phyloP scores from a whole-genome alignment of 768 basidiomycete species.

The Termitomyces sp. region DNA sequence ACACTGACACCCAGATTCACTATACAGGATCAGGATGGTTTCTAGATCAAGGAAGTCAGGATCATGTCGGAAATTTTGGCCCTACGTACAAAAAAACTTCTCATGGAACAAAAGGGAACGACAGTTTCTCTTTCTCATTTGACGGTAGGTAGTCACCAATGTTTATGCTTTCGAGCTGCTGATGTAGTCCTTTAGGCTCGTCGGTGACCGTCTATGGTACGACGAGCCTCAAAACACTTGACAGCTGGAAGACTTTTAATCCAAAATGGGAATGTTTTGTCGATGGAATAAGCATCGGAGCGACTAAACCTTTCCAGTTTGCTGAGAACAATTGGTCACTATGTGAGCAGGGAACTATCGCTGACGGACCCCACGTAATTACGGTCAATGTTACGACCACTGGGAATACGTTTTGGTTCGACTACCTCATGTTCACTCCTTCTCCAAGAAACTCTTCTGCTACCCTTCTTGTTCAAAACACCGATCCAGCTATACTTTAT shows the following conservation, averaged over 20 bases:
- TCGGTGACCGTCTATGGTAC: conserved; percentile 17
- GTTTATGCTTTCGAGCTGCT: neutral
- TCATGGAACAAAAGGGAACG: conserved; percentile 18
- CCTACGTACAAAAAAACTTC: conserved; percentile 5
- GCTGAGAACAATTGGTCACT: conserved; percentile 16
- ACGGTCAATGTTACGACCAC: conserved; percentile 15
- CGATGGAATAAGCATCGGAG: conserved; percentile 16
- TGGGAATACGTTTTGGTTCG: conserved; percentile 25
- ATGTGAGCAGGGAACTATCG: conserved; percentile 11
- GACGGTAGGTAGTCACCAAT: conserved; percentile 17
- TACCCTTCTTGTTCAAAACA: conserved; percentile 2
- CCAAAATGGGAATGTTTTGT: conserved; percentile 22
- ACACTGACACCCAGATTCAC: conserved; percentile 3
- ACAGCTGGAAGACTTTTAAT: conserved; percentile 6
- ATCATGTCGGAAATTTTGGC: neutral
- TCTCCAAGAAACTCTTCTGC: conserved; percentile 7
- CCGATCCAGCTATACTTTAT: neutral
- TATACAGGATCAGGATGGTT: conserved; percentile 13
- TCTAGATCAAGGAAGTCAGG: neutral
- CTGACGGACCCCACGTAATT: conserved; percentile 18
- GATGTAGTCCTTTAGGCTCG: neutral
- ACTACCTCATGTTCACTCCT: conserved; percentile 20
- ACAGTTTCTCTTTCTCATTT: conserved; percentile 24
- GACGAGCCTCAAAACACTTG: conserved; percentile 6
- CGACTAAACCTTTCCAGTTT: conserved; percentile 4